phyloP scores from a whole-genome alignment of 768 basidiomycete species.

The Amanita exitialis region DNA sequence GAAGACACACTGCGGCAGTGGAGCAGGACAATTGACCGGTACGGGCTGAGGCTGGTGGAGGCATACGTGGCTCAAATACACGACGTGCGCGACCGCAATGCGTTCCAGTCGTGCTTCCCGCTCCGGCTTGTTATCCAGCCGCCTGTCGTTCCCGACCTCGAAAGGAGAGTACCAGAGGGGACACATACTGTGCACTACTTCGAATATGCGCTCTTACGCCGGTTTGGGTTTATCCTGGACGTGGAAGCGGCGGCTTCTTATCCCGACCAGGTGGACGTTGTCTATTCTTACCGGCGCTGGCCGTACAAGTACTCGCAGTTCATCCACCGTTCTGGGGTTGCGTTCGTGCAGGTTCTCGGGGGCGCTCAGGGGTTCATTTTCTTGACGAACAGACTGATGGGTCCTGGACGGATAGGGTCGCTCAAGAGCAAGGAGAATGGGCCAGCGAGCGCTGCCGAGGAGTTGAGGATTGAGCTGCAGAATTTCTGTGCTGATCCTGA shows the following conservation, averaged over 20 bases:
- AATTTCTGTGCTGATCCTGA: constrained; percentile 55
- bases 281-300: constrained; percentile 82
- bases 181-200: constrained; percentile 64
- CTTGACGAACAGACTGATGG: constrained; percentile 81
- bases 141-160: constrained; percentile 58
- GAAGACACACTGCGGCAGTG: constrained; percentile 81
- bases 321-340: constrained; percentile 82
- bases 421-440: constrained; percentile 45
- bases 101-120: constrained; percentile 87
- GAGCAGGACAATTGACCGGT: constrained; percentile 75
- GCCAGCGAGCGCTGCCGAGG: constrained; percentile 49
- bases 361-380: constrained; percentile 77
- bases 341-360: constrained; percentile 82
- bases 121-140: constrained; percentile 70
- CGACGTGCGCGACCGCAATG: constrained; percentile 76
- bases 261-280: constrained; percentile 71
- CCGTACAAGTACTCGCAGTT: constrained; percentile 82
- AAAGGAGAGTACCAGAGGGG: constrained; percentile 57
- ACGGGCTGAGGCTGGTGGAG: constrained; percentile 88
- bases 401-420: constrained; percentile 51
- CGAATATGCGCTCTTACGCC: constrained; percentile 66
- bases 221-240: constrained; percentile 76
- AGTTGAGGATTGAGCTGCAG: constrained; percentile 48
- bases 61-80: constrained; percentile 88
- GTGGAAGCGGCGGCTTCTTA: constrained; percentile 73